Conservation (phyloP, 164 flowering plant species). For the Litsea cubeba region DNA sequence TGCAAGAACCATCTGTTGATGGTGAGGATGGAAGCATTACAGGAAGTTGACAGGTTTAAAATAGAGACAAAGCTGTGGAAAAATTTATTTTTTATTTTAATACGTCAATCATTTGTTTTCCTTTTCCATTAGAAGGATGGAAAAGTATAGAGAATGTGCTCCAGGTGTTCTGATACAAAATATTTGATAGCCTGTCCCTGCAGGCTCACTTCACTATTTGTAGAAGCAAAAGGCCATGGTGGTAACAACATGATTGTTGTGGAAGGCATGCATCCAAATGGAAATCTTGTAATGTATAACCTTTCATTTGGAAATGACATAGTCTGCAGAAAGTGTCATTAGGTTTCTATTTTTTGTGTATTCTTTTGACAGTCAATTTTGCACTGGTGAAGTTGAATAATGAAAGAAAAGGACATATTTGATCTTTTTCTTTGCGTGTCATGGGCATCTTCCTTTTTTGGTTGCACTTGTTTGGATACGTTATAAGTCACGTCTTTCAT, state of each 20-base stretch:
- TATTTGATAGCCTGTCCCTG: not conserved
- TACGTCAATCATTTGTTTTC: not conserved
- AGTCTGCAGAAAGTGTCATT: not conserved
- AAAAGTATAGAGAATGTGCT: not conserved
- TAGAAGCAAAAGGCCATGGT: not conserved
- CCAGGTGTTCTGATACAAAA: not conserved
- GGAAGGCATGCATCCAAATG: not conserved
- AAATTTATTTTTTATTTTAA: slow-evolving; percentile 1
- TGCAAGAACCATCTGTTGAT: slow-evolving; percentile 20
- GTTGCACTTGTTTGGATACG: no score
- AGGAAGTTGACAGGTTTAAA: slow-evolving; percentile 38
- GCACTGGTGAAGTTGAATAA: not conserved
- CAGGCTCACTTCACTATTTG: not conserved
- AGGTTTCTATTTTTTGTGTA: not conserved
- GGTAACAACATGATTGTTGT: not conserved
- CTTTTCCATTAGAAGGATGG: not conserved
- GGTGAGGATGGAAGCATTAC: slow-evolving; percentile 36
- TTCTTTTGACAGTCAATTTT: not conserved
- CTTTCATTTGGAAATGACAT: not conserved
- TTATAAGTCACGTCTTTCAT: no score
- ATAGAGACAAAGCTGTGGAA: slow-evolving; percentile 14
- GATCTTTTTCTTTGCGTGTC: no score
- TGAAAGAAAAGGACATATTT: not conserved
- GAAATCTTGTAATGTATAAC: not conserved
- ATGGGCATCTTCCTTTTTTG: no score